phyloP scores from a whole-genome alignment of 257 asterid genomes.

The Lycium barbarum region DNA sequence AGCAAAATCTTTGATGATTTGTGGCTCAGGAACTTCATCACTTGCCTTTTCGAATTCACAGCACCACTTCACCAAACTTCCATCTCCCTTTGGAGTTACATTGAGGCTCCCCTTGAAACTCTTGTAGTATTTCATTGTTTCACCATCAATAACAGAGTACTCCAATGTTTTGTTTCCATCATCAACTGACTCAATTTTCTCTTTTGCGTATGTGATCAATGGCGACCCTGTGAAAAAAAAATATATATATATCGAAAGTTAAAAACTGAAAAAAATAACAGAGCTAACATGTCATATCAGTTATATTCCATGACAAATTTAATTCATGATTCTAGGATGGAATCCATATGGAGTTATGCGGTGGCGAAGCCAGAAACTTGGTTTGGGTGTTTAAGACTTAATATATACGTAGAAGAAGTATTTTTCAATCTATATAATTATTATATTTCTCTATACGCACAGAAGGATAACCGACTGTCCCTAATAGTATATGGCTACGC shows the following conservation, averaged over 20 bases:
- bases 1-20: slow-evolving; percentile 70
- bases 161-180: slow-evolving; percentile 55
- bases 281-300: neutral
- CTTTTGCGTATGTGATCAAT: slow-evolving; percentile 49
- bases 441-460: too few relatives aligned
- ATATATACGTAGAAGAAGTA: too few relatives aligned
- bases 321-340: neutral
- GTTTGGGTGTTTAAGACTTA: too few relatives aligned
- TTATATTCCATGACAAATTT: neutral
- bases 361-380: too few relatives aligned
- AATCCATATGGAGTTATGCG: neutral
- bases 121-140: slow-evolving; percentile 65
- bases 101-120: slow-evolving; percentile 55
- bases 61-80: slow-evolving; percentile 65
- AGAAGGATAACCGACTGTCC: too few relatives aligned
- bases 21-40: slow-evolving; percentile 67
- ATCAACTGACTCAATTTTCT: slow-evolving; percentile 74
- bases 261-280: too few relatives aligned
- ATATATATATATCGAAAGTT: too few relatives aligned
- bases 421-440: too few relatives aligned
- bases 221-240: slow-evolving; percentile 49
- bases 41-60: slow-evolving; percentile 71
- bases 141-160: slow-evolving; percentile 71
- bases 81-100: slow-evolving; percentile 57
- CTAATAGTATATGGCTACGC: too few relatives aligned